Conservation (phyloP, 2,329 filamentous ascomycete species). For the Ophiostoma himal-ulmi region DNA sequence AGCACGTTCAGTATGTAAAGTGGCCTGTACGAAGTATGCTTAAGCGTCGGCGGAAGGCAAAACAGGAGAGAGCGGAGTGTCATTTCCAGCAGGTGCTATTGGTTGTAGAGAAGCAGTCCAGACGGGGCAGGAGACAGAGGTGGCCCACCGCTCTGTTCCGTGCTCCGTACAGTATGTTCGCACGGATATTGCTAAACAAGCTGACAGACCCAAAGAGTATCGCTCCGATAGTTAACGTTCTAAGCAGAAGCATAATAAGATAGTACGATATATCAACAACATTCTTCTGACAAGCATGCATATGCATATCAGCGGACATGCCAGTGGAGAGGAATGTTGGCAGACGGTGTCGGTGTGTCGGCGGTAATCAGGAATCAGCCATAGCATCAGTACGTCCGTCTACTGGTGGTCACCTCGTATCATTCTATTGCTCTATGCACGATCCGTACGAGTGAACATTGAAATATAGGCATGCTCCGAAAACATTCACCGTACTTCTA, state of each 20-base stretch:
- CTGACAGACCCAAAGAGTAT: background rate
- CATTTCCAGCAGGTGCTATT: constrained; percentile 1
- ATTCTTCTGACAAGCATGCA: background rate
- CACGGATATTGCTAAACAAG: background rate
- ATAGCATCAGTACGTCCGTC: background rate
- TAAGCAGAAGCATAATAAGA: background rate
- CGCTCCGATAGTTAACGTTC: background rate
- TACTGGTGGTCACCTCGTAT: background rate
- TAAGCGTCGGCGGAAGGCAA: background rate
- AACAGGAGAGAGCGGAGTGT: constrained; percentile 7
- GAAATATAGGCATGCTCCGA: background rate
- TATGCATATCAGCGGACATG: constrained; percentile 4
- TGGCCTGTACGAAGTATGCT: background rate
- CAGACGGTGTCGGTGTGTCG: background rate
- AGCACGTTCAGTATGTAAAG: background rate
- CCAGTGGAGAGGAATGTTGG: constrained; percentile 10
- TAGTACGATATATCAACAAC: background rate
- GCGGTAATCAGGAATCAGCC: background rate
- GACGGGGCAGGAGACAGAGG: background rate
- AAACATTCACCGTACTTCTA: background rate
- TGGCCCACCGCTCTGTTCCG: background rate
- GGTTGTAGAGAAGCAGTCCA: background rate
- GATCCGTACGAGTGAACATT: background rate
- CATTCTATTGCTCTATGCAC: constrained; percentile 2
- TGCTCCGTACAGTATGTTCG: background rate